Percentiles rank a stretch among this genome's conserved stretches.
Evolutionary conservation across 2,329 filamentous ascomycete genomes (phyloP).

Genomic region (Pseudodiploospora longispora): DNA sequence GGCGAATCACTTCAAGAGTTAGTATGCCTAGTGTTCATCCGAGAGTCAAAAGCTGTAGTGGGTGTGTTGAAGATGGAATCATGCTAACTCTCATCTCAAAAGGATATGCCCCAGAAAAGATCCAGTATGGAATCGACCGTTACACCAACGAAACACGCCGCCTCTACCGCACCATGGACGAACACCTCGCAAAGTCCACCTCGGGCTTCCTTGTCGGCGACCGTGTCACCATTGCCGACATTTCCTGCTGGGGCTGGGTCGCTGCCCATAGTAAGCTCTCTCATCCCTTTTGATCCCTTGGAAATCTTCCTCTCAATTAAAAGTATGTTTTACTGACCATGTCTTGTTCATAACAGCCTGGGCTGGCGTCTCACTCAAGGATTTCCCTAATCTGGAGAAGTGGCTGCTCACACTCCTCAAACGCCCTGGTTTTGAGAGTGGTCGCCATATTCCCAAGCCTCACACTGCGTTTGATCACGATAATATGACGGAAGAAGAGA

Average conservation of each 20-base stretch:
- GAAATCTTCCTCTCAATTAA: not conserved
- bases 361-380: slow-evolving; percentile 50
- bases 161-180: slow-evolving; percentile 70
- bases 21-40: slow-evolving; percentile 15
- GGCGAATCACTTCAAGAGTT: slow-evolving; percentile 71
- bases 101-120: slow-evolving; percentile 72
- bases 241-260: slow-evolving; percentile 75
- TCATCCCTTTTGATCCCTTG: not conserved
- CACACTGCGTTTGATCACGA: slow-evolving; percentile 51
- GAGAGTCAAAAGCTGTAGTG: too few species aligned
- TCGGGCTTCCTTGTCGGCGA: slow-evolving; percentile 59
- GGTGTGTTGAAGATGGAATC: rapidly evolving
- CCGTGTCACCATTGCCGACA: slow-evolving; percentile 67
- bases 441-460: slow-evolving; percentile 60
- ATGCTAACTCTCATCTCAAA: not conserved
- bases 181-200: slow-evolving; percentile 51
- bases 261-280: slow-evolving; percentile 35
- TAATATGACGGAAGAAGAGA: slow-evolving; percentile 39
- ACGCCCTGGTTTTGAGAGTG: slow-evolving; percentile 67
- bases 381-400: slow-evolving; percentile 67
- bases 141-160: slow-evolving; percentile 80
- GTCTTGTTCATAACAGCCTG: slow-evolving; percentile 14
- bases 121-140: slow-evolving; percentile 73
- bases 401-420: slow-evolving; percentile 68
- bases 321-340: not conserved